Evolutionary conservation across 2,329 filamentous ascomycete species (phyloP).

Genomic region (Xylariaceae sp.): DNA sequence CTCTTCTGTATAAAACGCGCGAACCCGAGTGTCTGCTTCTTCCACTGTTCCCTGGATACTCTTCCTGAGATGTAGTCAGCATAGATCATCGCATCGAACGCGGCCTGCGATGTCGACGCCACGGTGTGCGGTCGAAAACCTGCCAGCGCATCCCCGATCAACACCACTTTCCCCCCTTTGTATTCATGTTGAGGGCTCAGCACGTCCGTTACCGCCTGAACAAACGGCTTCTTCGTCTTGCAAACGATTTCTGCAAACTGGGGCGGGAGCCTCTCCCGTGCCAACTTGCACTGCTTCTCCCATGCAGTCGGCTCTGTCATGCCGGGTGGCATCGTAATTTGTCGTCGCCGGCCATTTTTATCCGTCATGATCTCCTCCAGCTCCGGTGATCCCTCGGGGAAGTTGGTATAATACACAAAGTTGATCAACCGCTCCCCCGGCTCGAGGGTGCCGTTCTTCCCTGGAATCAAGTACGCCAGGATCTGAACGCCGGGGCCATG

Average conservation of each 20-base stretch:
- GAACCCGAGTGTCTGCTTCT: constrained; percentile 30
- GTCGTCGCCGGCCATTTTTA: constrained; percentile 23
- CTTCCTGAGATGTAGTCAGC: constrained; percentile 30
- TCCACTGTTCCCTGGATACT: constrained; percentile 29
- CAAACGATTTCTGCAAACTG: constrained; percentile 37
- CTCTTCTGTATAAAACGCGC: constrained; percentile 29
- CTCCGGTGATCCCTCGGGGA: constrained; percentile 27
- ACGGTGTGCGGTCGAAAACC: constrained; percentile 41
- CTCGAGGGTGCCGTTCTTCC: constrained; percentile 32
- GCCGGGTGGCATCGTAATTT: constrained; percentile 35
- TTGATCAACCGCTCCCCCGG: constrained; percentile 37
- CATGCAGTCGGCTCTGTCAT: constrained; percentile 27
- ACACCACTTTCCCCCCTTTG: constrained; percentile 32
- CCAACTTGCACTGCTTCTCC: constrained; percentile 30
- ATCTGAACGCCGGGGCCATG: constrained; percentile 34
- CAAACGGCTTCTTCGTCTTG: constrained; percentile 35
- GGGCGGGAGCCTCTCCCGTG: constrained; percentile 30
- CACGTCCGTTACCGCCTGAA: constrained; percentile 37
- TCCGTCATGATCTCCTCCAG: constrained; percentile 33
- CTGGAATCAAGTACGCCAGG: constrained; percentile 38
- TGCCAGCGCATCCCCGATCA: constrained; percentile 41
- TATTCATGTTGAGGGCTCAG: constrained; percentile 31
- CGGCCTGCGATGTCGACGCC: constrained; percentile 36
- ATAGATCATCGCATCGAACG: constrained; percentile 31
- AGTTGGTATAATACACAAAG: constrained; percentile 42